Evolutionary conservation across 495 filamentous ascomycete genomes (phyloP).

Genomic region (Chaetomium fimeti): DNA sequence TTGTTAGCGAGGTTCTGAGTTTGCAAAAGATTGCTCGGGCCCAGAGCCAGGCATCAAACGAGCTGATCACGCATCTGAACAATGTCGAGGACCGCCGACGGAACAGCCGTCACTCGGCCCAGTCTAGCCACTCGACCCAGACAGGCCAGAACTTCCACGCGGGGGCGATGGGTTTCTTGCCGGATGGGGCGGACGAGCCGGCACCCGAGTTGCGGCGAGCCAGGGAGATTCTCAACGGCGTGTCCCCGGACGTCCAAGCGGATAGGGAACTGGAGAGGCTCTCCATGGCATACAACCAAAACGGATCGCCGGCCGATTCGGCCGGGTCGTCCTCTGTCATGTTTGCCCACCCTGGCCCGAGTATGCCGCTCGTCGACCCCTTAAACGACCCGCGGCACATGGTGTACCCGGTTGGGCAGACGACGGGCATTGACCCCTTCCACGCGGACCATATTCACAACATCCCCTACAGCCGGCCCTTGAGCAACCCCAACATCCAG

Average conservation of each 20-base stretch:
- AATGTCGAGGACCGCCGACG: constrained; percentile 47
- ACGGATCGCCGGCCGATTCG: constrained; percentile 49
- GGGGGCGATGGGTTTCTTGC: constrained; percentile 36
- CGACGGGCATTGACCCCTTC: constrained; percentile 90
- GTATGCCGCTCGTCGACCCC: constrained; percentile 44
- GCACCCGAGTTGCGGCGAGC: constrained; percentile 84
- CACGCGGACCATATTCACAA: constrained; percentile 91
- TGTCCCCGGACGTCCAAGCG: constrained; percentile 74
- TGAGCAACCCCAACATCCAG: constrained; percentile 38
- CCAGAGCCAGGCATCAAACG: constrained; percentile 54
- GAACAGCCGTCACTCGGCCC: constrained; percentile 43
- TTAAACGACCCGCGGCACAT: constrained; percentile 72
- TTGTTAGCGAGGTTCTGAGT: constrained; percentile 81
- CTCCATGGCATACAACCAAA: constrained; percentile 66
- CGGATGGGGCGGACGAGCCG: constrained; percentile 60
- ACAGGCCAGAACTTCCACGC: constrained; percentile 36
- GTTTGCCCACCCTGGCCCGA: constrained; percentile 42
- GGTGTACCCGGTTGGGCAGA: constrained; percentile 87
- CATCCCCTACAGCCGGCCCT: constrained; percentile 71
- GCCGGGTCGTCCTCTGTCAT: constrained; percentile 46
- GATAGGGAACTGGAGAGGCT: constrained; percentile 77
- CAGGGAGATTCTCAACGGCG: constrained; percentile 79
- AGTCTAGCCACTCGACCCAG: constrained; percentile 42
- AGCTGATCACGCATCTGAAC: constrained; percentile 51
- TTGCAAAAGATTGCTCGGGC: constrained; percentile 88